These are phyloP conservation scores for Stylosanthes scabra DNA, from an alignment of 331 rosid species.

Conservation along the genomic window DNA sequence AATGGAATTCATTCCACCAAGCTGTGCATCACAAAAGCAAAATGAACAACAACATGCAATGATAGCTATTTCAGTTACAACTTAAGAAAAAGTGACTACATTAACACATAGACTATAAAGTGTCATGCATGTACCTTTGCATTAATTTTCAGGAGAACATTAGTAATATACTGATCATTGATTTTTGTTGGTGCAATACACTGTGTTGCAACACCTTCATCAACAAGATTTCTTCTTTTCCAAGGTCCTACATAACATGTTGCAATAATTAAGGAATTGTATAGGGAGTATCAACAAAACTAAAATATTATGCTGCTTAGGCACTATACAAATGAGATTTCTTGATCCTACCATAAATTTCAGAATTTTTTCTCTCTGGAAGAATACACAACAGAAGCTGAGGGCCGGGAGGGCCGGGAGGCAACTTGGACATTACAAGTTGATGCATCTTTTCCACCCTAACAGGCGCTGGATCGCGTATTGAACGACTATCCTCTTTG, in stretches of 20 bases:
- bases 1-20: slow-evolving; percentile 57
- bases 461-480: slow-evolving; percentile 12
- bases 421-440: not conserved
- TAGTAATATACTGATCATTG: slow-evolving; percentile 46
- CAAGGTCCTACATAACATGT: slow-evolving; percentile 44
- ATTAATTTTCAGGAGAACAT: slow-evolving; percentile 50
- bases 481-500: slow-evolving; percentile 19
- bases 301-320: too few species aligned
- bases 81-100: not conserved
- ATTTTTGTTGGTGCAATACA: slow-evolving; percentile 47
- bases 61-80: not conserved
- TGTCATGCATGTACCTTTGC: slow-evolving; percentile 39
- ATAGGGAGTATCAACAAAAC: too few species aligned
- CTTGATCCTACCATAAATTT: slow-evolving; percentile 43
- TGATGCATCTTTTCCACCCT: slow-evolving; percentile 36
- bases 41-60: not conserved
- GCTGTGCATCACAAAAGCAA: slow-evolving; percentile 23
- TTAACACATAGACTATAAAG: too few species aligned
- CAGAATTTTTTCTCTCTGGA: slow-evolving; percentile 48
- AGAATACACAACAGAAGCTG: slow-evolving; percentile 49
- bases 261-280: not conserved
- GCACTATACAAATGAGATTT: not conserved
- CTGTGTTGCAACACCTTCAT: slow-evolving; percentile 41
- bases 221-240: slow-evolving; percentile 45
- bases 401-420: not conserved